These are phyloP conservation scores for Hypoxylon sp. DNA, from an alignment of 2,329 filamentous ascomycete genomes.

Conservation along the genomic window DNA sequence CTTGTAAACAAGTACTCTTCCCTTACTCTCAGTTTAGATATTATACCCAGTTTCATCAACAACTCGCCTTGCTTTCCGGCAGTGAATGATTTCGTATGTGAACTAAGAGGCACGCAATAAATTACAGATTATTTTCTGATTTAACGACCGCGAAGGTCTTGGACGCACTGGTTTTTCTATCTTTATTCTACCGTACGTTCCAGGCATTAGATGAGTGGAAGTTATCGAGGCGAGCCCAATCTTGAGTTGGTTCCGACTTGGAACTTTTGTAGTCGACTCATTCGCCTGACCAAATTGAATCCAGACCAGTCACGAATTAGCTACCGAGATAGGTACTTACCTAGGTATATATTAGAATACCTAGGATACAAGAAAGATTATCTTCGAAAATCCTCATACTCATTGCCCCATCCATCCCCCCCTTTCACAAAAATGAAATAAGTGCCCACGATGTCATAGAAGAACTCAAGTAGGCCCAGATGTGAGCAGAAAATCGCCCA, in stretches of 20 bases:
- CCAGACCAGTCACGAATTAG: background rate
- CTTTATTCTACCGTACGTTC: background rate
- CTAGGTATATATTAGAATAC: background rate
- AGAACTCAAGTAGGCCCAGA: background rate
- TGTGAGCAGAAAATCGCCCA: background rate
- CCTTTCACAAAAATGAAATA: too few species aligned
- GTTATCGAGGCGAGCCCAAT: background rate
- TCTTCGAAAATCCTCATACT: background rate
- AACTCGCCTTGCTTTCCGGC: background rate
- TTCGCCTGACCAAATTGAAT: background rate
- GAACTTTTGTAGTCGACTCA: background rate
- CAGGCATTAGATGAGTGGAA: background rate
- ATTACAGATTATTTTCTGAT: background rate
- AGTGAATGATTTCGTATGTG: background rate
- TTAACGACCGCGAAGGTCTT: background rate
- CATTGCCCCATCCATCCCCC: background rate
- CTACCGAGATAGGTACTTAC: background rate
- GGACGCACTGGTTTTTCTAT: background rate
- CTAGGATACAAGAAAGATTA: background rate
- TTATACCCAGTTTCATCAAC: constrained; percentile 24
- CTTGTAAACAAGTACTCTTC: constrained; percentile 10
- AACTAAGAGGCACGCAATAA: background rate
- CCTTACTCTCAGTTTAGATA: constrained; percentile 16
- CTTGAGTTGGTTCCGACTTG: background rate
- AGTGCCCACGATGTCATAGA: background rate